These are phyloP conservation scores for Talaromyces marneffei DNA, from an alignment of 2,329 filamentous ascomycete genomes.

Conservation along the genomic window DNA sequence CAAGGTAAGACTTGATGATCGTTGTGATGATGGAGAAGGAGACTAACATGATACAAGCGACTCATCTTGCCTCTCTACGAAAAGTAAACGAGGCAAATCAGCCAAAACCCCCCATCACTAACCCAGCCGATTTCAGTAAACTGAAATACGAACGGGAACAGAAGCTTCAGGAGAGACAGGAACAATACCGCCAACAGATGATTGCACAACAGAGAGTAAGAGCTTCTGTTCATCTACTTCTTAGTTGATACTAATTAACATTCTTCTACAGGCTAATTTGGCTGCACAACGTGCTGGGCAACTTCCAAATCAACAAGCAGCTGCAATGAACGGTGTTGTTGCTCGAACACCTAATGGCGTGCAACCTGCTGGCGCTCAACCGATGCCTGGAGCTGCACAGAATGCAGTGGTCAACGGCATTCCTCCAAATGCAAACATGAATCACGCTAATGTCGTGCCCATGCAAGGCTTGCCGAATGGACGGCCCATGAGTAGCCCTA, in stretches of 20 bases:
- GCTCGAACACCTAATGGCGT: constrained; percentile 38
- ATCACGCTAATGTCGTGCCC: constrained; percentile 35
- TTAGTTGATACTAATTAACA: neutral
- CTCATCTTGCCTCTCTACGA: constrained; percentile 69
- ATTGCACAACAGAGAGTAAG: constrained; percentile 49
- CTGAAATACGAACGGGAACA: constrained; percentile 84
- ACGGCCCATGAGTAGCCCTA: constrained; percentile 43
- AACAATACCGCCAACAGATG: constrained; percentile 60
- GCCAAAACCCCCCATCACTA: constrained; percentile 57
- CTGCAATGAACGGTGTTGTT: constrained; percentile 27
- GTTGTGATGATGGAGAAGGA: neutral
- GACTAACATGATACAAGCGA: constrained; percentile 38
- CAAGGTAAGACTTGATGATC: constrained; percentile 49
- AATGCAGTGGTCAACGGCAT: constrained; percentile 46
- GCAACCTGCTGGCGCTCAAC: constrained; percentile 30
- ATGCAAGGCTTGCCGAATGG: constrained; percentile 40
- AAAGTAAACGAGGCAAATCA: constrained; percentile 69
- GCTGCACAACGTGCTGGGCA: constrained; percentile 40
- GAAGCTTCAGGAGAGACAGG: constrained; percentile 52
- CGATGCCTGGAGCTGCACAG: constrained; percentile 35
- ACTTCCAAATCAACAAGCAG: constrained; percentile 36
- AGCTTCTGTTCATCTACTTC: neutral
- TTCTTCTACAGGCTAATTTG: constrained; percentile 31
- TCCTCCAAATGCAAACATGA: constrained; percentile 30
- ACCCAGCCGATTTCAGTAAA: constrained; percentile 83